phyloP scores from a whole-genome alignment of 2,329 filamentous ascomycete species.

The Hysterium pulicare region DNA sequence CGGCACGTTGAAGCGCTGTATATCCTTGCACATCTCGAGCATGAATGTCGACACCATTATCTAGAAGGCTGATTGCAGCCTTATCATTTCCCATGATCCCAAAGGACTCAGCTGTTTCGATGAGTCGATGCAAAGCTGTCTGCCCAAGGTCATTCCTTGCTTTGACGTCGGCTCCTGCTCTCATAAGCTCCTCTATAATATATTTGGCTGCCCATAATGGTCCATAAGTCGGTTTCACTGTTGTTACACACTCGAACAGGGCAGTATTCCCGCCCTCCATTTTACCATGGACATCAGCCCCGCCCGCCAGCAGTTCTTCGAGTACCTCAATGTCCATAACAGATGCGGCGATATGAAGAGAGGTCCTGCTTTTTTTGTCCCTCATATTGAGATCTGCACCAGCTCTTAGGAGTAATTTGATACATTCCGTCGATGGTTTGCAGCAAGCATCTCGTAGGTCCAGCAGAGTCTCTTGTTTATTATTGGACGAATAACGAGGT shows the following conservation, averaged over 20 bases:
- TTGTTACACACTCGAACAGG: background rate
- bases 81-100: background rate
- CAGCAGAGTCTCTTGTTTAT: background rate
- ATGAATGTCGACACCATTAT: background rate
- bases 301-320: background rate
- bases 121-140: background rate
- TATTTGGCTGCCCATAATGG: background rate
- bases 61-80: background rate
- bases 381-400: background rate
- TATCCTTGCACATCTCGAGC: background rate
- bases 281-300: background rate
- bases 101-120: background rate
- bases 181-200: background rate
- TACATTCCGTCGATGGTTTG: background rate
- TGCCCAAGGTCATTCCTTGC: background rate
- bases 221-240: no score
- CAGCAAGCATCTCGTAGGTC: background rate
- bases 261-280: background rate
- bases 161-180: background rate
- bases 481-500: background rate
- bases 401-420: background rate
- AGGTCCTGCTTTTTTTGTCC: background rate
- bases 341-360: background rate
- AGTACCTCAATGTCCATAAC: background rate
- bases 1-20: background rate